Conservation (phyloP, 148 eudicot genomes). For the Vaccinium vitisidaea region DNA sequence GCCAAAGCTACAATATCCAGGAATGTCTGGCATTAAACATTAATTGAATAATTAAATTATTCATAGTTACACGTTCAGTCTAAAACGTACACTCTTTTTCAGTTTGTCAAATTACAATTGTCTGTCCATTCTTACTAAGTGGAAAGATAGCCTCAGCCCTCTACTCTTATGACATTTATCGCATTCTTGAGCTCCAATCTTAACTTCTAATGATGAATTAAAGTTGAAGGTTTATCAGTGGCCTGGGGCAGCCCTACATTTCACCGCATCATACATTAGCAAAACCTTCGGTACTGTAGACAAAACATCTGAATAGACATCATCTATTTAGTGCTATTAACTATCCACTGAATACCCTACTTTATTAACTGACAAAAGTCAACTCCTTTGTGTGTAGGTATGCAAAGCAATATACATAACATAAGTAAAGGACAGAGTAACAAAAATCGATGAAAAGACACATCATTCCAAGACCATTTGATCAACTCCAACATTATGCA, state of each 20-base stretch:
- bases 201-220: not conserved
- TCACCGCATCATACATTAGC: no score
- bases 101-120: not conserved
- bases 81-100: not conserved
- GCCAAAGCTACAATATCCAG: not conserved
- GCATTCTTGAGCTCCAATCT: not conserved
- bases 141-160: not conserved
- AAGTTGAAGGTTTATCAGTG: not conserved
- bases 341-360: not conserved
- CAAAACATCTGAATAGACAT: slow-evolving; percentile 1
- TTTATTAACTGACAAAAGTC: not conserved
- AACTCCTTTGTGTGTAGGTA: not conserved
- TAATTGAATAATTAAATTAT: not conserved
- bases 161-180: not conserved
- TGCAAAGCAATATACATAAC: not conserved
- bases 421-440: not conserved
- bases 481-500: not conserved
- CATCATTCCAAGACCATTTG: not conserved
- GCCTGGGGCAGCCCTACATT: not conserved
- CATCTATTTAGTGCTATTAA: not conserved
- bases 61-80: not conserved
- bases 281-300: not conserved
- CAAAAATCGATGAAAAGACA: not conserved
- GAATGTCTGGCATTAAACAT: not conserved
- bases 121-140: not conserved